Percentiles rank a stretch among this genome's conserved stretches.
phyloP scores from a whole-genome alignment of 2,329 filamentous ascomycete genomes.

The Colletotrichum nymphaeae region DNA sequence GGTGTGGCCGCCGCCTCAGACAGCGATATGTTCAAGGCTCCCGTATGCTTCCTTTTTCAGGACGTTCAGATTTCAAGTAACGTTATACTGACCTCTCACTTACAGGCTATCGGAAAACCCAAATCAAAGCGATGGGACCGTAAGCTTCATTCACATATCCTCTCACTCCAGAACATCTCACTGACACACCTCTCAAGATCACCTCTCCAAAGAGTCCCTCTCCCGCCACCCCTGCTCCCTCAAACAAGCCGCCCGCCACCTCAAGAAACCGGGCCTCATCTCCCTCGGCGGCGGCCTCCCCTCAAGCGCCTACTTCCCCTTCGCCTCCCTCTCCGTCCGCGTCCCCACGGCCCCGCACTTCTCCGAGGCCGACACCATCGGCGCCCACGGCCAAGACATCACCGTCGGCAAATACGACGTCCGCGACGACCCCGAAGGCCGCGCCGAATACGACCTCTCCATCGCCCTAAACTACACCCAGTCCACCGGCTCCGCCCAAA shows the following conservation, averaged over 20 bases:
- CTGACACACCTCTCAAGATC: conserved; percentile 50
- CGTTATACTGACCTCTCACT: conserved; percentile 33
- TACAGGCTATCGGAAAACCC: conserved; percentile 66
- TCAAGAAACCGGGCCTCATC: conserved; percentile 86
- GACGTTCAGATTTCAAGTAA: neutral
- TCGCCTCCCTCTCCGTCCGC: conserved; percentile 80
- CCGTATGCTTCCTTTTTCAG: conserved; percentile 57
- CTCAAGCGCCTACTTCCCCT: conserved; percentile 91
- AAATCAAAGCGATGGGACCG: conserved; percentile 87
- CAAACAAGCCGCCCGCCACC: conserved; percentile 82
- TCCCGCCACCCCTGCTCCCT: conserved; percentile 75
- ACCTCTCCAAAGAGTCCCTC: conserved; percentile 72
- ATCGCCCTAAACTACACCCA: conserved; percentile 95
- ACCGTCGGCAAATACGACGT: conserved; percentile 88
- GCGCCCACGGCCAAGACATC: conserved; percentile 66
- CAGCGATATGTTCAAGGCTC: conserved; percentile 86
- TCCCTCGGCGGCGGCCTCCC: conserved; percentile 94
- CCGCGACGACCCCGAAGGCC: conserved; percentile 57
- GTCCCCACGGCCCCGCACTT: conserved; percentile 78
- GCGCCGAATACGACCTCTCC: conserved; percentile 75
- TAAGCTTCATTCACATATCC: conserved; percentile 61
- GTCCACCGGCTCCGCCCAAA: conserved; percentile 84
- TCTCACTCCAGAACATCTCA: conserved; percentile 3
- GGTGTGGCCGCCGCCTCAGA: conserved; percentile 81
- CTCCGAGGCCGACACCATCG: conserved; percentile 73